Evolutionary conservation across 2,329 filamentous ascomycete species (phyloP).

Genomic region (Aspergillus clavatus): DNA sequence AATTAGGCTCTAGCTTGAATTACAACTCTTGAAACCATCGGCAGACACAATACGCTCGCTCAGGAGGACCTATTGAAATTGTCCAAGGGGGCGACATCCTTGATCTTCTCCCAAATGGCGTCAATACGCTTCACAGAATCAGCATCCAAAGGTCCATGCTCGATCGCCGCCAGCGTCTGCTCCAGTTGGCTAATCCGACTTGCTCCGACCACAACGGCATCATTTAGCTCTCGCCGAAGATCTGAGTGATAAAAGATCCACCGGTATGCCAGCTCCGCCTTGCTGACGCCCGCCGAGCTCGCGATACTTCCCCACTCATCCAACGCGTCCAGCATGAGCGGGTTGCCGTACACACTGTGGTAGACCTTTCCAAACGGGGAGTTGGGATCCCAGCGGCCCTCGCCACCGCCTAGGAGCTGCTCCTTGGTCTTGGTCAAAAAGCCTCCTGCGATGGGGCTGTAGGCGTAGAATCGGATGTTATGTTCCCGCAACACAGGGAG

Average conservation of each 20-base stretch:
- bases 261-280: slow-evolving; percentile 34
- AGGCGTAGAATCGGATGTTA: slow-evolving; percentile 45
- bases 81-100: slow-evolving; percentile 11
- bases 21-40: no score
- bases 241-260: slow-evolving; percentile 32
- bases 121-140: slow-evolving; percentile 20
- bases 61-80: no score
- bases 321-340: slow-evolving; percentile 28
- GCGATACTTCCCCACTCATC: slow-evolving; percentile 15
- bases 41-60: no score
- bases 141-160: slow-evolving; percentile 33
- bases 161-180: slow-evolving; percentile 38
- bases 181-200: slow-evolving; percentile 15
- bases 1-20: no score
- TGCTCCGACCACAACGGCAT: slow-evolving; percentile 20
- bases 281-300: slow-evolving; percentile 24
- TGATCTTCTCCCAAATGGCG: slow-evolving; percentile 25
- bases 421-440: slow-evolving; percentile 29
- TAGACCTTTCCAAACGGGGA: slow-evolving; percentile 15
- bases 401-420: slow-evolving; percentile 4
- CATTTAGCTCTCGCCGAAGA: slow-evolving; percentile 13
- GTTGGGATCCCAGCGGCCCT: slow-evolving; percentile 17
- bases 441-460: slow-evolving; percentile 36
- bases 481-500: slow-evolving; percentile 45
- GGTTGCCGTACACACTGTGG: slow-evolving; percentile 18